Evolutionary conservation across 768 basidiomycete genomes (phyloP).

Genomic region (Strobilomyces echinocephalus): DNA sequence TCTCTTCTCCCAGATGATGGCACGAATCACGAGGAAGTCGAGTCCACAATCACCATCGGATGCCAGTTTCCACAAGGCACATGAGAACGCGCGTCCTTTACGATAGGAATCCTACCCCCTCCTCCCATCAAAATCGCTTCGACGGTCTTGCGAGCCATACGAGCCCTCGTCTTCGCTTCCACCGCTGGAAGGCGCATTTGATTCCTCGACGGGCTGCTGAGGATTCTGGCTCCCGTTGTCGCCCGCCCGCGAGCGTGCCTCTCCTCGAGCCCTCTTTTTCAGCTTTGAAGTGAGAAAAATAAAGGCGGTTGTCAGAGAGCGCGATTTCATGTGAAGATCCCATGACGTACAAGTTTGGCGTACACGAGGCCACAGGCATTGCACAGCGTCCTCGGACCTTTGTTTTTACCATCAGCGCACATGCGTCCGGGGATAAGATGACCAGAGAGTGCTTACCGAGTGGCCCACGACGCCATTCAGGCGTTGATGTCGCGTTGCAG

Average conservation of each 20-base stretch:
- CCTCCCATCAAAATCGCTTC: slow-evolving; percentile 33
- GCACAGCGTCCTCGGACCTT: slow-evolving; percentile 78
- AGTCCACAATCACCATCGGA: slow-evolving; percentile 17
- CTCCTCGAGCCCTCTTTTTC: slow-evolving; percentile 34
- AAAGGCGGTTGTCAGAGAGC: slow-evolving; percentile 19
- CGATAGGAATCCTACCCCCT: slow-evolving; percentile 24
- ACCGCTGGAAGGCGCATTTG: slow-evolving; percentile 23
- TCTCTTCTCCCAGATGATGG: slow-evolving; percentile 1
- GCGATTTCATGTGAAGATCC: slow-evolving; percentile 15
- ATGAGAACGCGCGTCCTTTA: slow-evolving; percentile 21
- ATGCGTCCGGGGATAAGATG: slow-evolving; percentile 20
- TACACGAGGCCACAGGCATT: slow-evolving; percentile 86
- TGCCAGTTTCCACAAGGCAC: slow-evolving; percentile 9
- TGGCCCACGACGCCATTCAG: slow-evolving; percentile 83
- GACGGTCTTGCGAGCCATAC: slow-evolving; percentile 32
- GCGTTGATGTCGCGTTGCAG: slow-evolving; percentile 79
- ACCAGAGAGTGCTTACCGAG: slow-evolving; percentile 50
- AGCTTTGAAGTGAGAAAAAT: slow-evolving; percentile 19
- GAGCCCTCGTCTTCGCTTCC: slow-evolving; percentile 33
- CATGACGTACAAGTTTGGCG: slow-evolving; percentile 69
- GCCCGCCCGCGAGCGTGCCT: slow-evolving; percentile 23
- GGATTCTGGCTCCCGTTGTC: slow-evolving; percentile 29
- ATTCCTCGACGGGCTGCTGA: slow-evolving; percentile 27
- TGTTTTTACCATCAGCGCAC: slow-evolving; percentile 24
- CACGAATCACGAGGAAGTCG: slow-evolving; percentile 16